Evolutionary conservation across 148 eudicot species (phyloP).

Genomic region (Rhododendron kiyosumense): DNA sequence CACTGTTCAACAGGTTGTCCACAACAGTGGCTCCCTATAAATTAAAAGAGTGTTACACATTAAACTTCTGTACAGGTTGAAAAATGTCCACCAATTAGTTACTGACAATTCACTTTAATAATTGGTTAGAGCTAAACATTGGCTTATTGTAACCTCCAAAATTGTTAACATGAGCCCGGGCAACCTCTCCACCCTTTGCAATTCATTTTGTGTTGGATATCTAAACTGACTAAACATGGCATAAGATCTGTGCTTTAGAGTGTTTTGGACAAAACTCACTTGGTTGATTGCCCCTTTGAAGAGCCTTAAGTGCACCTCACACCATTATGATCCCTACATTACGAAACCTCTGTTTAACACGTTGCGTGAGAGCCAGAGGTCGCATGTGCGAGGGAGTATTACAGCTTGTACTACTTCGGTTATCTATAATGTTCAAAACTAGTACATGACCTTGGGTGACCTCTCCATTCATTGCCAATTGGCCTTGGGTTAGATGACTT

Average conservation of each 20-base stretch:
- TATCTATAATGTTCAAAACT: background rate
- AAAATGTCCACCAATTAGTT: background rate
- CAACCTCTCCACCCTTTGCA: background rate
- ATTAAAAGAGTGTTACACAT: conserved; percentile 5
- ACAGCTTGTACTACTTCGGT: background rate
- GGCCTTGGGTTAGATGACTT: background rate
- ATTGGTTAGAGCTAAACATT: background rate
- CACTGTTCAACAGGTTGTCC: conserved; percentile 90
- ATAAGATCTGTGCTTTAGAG: background rate
- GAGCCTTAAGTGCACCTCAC: background rate
- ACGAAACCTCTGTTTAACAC: background rate
- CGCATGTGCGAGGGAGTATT: background rate
- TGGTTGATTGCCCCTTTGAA: background rate
- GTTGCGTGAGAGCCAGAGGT: background rate
- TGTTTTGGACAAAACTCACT: background rate
- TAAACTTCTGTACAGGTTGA: background rate
- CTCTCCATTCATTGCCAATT: background rate
- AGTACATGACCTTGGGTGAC: background rate
- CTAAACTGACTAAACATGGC: background rate
- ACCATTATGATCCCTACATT: background rate
- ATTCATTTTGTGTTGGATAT: background rate
- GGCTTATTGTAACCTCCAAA: background rate
- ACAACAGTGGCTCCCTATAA: conserved; percentile 81
- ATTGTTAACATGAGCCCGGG: background rate
- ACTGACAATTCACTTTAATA: background rate